Evolutionary conservation across 352 stramenopile genomes (phyloP).

Genomic region (Phytopythium delawarense): DNA sequence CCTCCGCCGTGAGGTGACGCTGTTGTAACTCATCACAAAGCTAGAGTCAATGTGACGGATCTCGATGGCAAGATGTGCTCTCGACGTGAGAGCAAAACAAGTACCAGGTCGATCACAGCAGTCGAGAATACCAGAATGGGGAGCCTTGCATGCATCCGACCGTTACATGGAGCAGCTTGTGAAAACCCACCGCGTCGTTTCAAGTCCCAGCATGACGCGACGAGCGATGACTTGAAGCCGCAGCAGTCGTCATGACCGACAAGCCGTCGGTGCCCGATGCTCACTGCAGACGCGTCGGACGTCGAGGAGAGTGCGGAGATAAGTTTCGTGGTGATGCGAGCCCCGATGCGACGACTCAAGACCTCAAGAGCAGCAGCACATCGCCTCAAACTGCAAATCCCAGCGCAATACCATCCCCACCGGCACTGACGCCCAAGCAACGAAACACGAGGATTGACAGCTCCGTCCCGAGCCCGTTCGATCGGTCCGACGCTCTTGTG

Average conservation of each 20-base stretch:
- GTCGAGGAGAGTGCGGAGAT: background rate
- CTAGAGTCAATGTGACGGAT: too few species aligned
- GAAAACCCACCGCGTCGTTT: constrained; percentile 1
- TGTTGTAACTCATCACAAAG: too few species aligned
- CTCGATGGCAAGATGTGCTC: too few species aligned
- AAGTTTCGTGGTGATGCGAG: background rate
- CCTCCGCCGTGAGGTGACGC: too few species aligned
- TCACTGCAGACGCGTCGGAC: background rate
- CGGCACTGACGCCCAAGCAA: background rate
- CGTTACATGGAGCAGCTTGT: background rate
- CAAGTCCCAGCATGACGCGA: background rate
- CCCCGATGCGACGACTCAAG: background rate
- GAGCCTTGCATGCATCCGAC: too few species aligned
- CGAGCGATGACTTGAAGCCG: background rate
- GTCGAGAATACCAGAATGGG: too few species aligned
- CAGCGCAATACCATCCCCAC: background rate
- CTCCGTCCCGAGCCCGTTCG: constrained; percentile 5
- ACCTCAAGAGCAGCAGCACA: background rate
- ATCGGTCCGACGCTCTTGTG: constrained; percentile 20
- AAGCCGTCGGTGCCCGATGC: background rate
- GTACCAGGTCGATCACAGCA: too few species aligned
- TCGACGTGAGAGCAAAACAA: too few species aligned
- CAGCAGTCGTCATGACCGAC: background rate
- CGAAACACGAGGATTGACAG: background rate
- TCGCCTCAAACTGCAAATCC: background rate